Evolutionary conservation across 768 basidiomycete species (phyloP).

Genomic region (Termitomyces sp.): DNA sequence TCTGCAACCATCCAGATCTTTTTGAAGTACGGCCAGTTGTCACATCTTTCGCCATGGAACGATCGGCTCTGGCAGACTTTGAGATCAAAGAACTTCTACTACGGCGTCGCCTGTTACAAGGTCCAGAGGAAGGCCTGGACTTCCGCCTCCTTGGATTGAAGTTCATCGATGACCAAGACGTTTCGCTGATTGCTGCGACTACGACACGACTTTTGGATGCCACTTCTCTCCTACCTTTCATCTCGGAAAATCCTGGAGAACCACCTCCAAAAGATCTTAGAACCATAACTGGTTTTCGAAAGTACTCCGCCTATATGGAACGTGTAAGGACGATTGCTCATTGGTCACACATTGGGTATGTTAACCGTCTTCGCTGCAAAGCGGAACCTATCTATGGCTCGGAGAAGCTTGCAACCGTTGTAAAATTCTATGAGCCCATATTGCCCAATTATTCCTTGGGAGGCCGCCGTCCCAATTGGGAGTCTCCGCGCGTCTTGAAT

Average conservation of each 20-base stretch:
- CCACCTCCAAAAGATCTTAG: slow-evolving; percentile 71
- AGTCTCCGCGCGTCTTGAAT: slow-evolving; percentile 36
- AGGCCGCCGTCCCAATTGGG: slow-evolving; percentile 31
- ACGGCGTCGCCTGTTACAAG: slow-evolving; percentile 63
- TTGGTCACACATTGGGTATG: slow-evolving; percentile 66
- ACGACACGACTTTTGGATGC: slow-evolving; percentile 57
- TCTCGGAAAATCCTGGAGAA: slow-evolving; percentile 50
- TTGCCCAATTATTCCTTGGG: slow-evolving; percentile 45
- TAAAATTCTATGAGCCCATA: slow-evolving; percentile 38
- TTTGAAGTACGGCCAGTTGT: slow-evolving; percentile 86
- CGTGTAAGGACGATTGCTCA: slow-evolving; percentile 48
- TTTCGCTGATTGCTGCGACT: slow-evolving; percentile 45
- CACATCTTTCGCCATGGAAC: slow-evolving; percentile 70
- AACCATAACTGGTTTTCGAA: slow-evolving; percentile 67
- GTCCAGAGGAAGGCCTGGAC: slow-evolving; percentile 47
- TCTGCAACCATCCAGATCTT: slow-evolving; percentile 91
- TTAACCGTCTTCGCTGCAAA: slow-evolving; percentile 71
- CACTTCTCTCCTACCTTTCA: slow-evolving; percentile 46
- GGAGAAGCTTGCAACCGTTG: slow-evolving; percentile 38
- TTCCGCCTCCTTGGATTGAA: slow-evolving; percentile 61
- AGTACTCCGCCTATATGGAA: slow-evolving; percentile 44
- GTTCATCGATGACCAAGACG: slow-evolving; percentile 53
- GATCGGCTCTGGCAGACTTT: slow-evolving; percentile 72
- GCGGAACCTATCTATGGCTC: slow-evolving; percentile 37
- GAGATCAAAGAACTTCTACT: slow-evolving; percentile 87